Evolutionary conservation across 257 asterid genomes (phyloP).

Genomic region (Solanum rostratum): DNA sequence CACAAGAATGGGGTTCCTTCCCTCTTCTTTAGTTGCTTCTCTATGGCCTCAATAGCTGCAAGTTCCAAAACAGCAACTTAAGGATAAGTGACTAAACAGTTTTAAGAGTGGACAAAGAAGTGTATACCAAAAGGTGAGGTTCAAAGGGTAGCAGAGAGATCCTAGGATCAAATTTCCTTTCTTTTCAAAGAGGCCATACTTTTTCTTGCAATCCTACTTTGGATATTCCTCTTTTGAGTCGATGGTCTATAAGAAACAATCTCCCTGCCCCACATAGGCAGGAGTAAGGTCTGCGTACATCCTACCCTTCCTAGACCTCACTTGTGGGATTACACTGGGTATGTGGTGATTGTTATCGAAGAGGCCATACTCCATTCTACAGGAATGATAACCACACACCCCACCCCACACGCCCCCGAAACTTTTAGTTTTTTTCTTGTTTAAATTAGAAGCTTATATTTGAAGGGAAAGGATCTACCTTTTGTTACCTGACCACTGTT

Average conservation of each 20-base stretch:
- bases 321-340: not conserved
- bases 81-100: not conserved
- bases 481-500: constrained; percentile 35
- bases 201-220: not conserved
- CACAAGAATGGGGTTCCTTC: constrained; percentile 69
- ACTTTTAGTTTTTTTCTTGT: not conserved
- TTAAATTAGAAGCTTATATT: not conserved
- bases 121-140: not conserved
- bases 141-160: not conserved
- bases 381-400: not conserved
- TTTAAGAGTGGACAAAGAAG: not conserved
- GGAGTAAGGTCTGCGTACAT: not conserved
- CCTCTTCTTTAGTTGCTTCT: constrained; percentile 63
- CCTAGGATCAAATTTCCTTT: not conserved
- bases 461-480: constrained; percentile 23
- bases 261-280: not conserved
- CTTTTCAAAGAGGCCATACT: not conserved
- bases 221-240: not conserved
- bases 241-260: not conserved
- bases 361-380: not conserved
- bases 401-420: not conserved
- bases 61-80: not conserved
- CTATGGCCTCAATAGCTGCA: constrained; percentile 58
- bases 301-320: not conserved
- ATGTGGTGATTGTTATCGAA: not conserved